These are phyloP conservation scores for Didymosphaeria variabile DNA, from an alignment of 2,329 filamentous ascomycete species.

Conservation along the genomic window DNA sequence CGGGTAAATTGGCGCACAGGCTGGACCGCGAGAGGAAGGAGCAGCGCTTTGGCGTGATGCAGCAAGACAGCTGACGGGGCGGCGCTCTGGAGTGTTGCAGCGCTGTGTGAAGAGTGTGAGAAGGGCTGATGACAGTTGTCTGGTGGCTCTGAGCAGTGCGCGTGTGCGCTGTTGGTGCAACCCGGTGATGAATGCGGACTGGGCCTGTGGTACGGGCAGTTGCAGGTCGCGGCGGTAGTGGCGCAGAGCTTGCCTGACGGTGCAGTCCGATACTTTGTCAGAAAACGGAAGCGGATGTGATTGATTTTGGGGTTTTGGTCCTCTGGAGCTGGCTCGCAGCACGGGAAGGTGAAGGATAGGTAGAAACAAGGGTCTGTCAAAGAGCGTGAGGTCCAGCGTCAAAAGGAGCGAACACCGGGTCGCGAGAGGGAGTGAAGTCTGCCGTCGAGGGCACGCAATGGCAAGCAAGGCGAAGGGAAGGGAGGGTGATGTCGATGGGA, in stretches of 20 bases:
- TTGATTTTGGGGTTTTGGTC: conserved; percentile 25
- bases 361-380: conserved; percentile 46
- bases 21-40: conserved; percentile 12
- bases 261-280: conserved; percentile 15
- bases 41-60: conserved; percentile 25
- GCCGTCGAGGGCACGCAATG: conserved; percentile 34
- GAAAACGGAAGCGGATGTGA: conserved; percentile 14
- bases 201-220: conserved; percentile 37
- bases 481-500: conserved; percentile 36
- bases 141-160: conserved; percentile 31
- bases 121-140: conserved; percentile 31
- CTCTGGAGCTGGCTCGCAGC: conserved; percentile 43
- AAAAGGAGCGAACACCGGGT: conserved; percentile 53
- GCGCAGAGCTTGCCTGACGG: conserved; percentile 20
- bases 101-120: conserved; percentile 30
- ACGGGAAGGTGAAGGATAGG: conserved; percentile 21
- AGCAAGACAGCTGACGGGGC: conserved; percentile 27
- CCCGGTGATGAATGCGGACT: conserved; percentile 32
- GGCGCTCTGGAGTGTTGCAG: conserved; percentile 27
- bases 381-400: conserved; percentile 48
- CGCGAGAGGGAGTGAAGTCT: conserved; percentile 37
- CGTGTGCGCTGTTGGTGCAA: conserved; percentile 37
- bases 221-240: conserved; percentile 26
- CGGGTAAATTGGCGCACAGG: conserved; percentile 45
- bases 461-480: conserved; percentile 34